Evolutionary conservation across 2,329 filamentous ascomycete species (phyloP), one percentile per base, ranked within the genome.

Genomic region (Periconia macrospinosa): DNA sequence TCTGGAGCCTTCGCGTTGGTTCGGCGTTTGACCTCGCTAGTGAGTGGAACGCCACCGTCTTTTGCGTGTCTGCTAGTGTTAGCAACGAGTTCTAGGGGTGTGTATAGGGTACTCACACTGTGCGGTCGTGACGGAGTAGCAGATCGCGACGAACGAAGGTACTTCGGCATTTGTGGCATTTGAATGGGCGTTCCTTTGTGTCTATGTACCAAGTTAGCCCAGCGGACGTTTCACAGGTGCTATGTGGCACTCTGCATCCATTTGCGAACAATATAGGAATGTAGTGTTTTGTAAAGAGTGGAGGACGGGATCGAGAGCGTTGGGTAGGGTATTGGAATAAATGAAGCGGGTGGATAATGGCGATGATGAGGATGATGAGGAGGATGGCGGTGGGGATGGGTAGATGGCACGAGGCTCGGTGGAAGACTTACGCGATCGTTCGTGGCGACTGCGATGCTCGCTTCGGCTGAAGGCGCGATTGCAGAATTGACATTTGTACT

Each of bases 401-500:
- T 13, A 37, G 33, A 37, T 37, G 33, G 33, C 5, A 37, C 33
- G 33, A 37, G 15, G 33, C 11, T 13, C 15, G 33, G 33, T 13
- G 41, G 41, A 52, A 53, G 45, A 93, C 93, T 83, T 94, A 97
- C 94, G 94, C 75, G 92, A 96, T 79, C 94, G 86, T 79, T 99
- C 94, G 78, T 99, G 94, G 77, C 94, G 85, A 78, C 92, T 97
- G 68, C 94, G 86, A 77, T 99, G 94, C 78, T 99, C 94, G 76
- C 92, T 96, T 76, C 94, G 85, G 80, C 92, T 97, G 76, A 99
- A 99, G 60, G 94, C 94, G 76, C 94, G 86, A 79, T 92, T 92
- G 81, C 94, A 97, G 78, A 96, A 97, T 82, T 96, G 92, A 81
- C 94, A 99, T 77, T 97, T 97, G 86, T 99, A 99, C 79, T 45